phyloP scores from a whole-genome alignment of 1,284 basidiomycete genomes.

The Lentinula novae-zelandiae region DNA sequence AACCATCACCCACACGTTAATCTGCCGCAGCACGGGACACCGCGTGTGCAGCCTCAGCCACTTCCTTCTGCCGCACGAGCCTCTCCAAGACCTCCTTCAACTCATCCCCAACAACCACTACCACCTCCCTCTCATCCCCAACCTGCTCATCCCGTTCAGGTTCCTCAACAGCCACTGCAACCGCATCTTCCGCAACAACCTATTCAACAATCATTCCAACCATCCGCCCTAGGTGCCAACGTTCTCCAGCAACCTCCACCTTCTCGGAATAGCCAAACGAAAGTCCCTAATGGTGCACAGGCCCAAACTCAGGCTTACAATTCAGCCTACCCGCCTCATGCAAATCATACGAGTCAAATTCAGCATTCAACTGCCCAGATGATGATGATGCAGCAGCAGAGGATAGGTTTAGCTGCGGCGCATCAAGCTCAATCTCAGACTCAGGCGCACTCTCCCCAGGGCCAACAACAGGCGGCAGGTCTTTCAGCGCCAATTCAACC shows the following conservation, averaged over 20 bases:
- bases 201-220: slow-evolving; percentile 20
- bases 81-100: slow-evolving; percentile 16
- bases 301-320: neutral
- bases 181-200: slow-evolving; percentile 11
- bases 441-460: slow-evolving; percentile 14
- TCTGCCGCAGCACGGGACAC: neutral
- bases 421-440: slow-evolving; percentile 5
- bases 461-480: slow-evolving; percentile 13
- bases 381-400: neutral
- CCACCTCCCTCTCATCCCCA: neutral
- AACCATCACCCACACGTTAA: slow-evolving; percentile 1
- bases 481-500: neutral
- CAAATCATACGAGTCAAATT: neutral
- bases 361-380: neutral
- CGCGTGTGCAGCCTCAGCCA: neutral
- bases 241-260: slow-evolving; percentile 23
- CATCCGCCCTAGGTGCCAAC: slow-evolving; percentile 19
- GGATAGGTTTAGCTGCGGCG: neutral
- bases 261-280: slow-evolving; percentile 12
- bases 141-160: slow-evolving; percentile 8
- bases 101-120: slow-evolving; percentile 7
- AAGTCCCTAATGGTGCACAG: neutral
- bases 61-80: neutral
- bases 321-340: neutral
- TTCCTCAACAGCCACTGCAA: neutral